Evolutionary conservation across 352 stramenopile genomes (phyloP).

Genomic region (Pythium folliculosum): DNA sequence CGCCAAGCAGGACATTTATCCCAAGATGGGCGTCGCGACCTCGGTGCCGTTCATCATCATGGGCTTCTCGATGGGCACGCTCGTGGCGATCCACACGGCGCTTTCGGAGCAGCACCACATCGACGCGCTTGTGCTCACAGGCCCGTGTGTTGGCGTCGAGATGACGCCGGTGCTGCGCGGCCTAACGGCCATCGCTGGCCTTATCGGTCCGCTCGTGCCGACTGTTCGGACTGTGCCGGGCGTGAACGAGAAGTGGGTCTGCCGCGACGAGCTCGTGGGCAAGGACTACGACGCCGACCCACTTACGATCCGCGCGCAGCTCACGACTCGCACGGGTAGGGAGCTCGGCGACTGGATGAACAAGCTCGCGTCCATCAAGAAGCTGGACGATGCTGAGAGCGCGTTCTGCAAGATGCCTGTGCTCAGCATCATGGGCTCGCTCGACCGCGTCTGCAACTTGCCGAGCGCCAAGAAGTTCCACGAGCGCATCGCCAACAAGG

Average conservation of each 20-base stretch:
- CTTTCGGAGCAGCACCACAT: constrained; percentile 28
- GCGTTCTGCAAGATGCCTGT: constrained; percentile 24
- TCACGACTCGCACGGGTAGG: constrained; percentile 27
- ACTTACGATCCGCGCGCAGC: constrained; percentile 18
- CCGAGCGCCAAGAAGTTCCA: constrained; percentile 51
- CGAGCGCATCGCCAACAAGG: constrained; percentile 37
- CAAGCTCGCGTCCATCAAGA: constrained; percentile 19
- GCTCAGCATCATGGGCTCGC: constrained; percentile 24
- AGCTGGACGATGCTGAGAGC: constrained; percentile 20
- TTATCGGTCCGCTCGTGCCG: constrained; percentile 14
- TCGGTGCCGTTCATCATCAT: constrained; percentile 11
- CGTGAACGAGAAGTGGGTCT: constrained; percentile 28
- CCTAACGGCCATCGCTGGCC: constrained; percentile 5
- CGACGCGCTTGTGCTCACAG: constrained; percentile 21
- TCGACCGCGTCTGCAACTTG: constrained; percentile 31
- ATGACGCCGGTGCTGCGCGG: constrained; percentile 24
- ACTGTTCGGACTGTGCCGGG: constrained; percentile 21
- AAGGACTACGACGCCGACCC: constrained; percentile 31
- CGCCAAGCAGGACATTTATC: constrained; percentile 25
- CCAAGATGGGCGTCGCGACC: constrained; percentile 11
- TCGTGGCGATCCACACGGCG: constrained; percentile 29
- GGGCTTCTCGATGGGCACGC: constrained; percentile 25
- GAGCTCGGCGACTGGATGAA: constrained; percentile 24
- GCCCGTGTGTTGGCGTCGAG: constrained; percentile 21
- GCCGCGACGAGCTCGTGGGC: constrained; percentile 24